A percentile compares a stretch with the other conserved stretches of the same genome.
These are phyloP conservation scores for Aechmea fasciata DNA, from an alignment of 176 grass and related monocot species.

Conservation along the genomic window DNA sequence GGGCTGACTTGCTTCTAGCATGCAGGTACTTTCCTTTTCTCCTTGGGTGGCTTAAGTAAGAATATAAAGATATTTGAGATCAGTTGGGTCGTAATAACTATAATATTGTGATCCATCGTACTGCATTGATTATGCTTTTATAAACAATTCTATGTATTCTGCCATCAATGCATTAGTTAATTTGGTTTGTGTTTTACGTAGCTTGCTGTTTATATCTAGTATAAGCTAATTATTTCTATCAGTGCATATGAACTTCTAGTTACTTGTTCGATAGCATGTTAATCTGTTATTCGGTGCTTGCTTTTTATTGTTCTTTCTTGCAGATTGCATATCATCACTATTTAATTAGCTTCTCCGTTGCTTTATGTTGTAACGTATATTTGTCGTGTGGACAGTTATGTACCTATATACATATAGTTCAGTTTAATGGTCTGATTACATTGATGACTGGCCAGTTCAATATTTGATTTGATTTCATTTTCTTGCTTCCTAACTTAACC, in stretches of 20 bases:
- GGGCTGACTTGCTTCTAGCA: constrained; percentile 84
- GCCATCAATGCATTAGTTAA: too few relatives aligned
- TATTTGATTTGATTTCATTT: neutral
- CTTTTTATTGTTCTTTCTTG: neutral
- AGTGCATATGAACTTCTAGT: neutral
- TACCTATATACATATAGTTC: too few relatives aligned
- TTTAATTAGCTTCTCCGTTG: neutral
- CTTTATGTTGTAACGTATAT: neutral
- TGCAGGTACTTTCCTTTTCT: constrained; percentile 51
- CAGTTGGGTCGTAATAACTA: too few relatives aligned
- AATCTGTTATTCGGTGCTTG: neutral
- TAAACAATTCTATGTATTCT: too few relatives aligned
- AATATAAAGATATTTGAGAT: neutral
- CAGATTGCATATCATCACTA: neutral
- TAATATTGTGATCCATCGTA: too few relatives aligned
- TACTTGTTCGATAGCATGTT: neutral
- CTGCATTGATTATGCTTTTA: too few relatives aligned
- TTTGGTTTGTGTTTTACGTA: too few relatives aligned
- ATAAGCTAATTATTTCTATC: neutral
- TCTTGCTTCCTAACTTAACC: constrained; percentile 1
- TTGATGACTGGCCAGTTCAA: neutral
- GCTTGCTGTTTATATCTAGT: neutral
- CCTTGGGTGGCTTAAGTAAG: neutral
- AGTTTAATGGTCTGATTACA: neutral
- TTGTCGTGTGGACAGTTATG: too few relatives aligned